These are phyloP conservation scores for Triangularia verruculosa DNA, from an alignment of 2,329 filamentous ascomycete species.

Conservation along the genomic window DNA sequence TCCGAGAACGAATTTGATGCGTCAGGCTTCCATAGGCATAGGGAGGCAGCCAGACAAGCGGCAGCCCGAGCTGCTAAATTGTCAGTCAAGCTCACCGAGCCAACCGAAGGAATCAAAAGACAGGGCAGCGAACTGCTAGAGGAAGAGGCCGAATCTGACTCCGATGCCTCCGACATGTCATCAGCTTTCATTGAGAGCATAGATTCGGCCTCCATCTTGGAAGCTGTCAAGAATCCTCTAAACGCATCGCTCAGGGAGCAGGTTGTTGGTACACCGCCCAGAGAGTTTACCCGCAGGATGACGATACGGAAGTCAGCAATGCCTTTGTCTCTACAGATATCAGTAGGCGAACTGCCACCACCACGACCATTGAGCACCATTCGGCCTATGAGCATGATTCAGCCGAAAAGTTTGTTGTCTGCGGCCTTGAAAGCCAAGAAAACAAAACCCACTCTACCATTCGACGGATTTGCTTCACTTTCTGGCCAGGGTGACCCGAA, in stretches of 20 bases:
- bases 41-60: slow-evolving; percentile 57
- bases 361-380: slow-evolving; percentile 65
- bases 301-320: slow-evolving; percentile 62
- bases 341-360: slow-evolving; percentile 64
- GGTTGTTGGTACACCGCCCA: slow-evolving; percentile 62
- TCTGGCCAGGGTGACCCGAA: slow-evolving; percentile 76
- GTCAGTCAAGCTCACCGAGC: slow-evolving; percentile 50
- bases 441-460: slow-evolving; percentile 65
- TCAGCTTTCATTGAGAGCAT: slow-evolving; percentile 65
- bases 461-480: slow-evolving; percentile 72
- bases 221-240: slow-evolving; percentile 58
- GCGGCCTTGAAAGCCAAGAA: slow-evolving; percentile 71
- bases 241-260: slow-evolving; percentile 54
- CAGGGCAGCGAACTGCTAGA: slow-evolving; percentile 51
- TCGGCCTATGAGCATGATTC: slow-evolving; percentile 62
- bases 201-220: slow-evolving; percentile 69
- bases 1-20: slow-evolving; percentile 77
- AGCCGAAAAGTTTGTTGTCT: slow-evolving; percentile 68
- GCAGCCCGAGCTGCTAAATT: slow-evolving; percentile 53
- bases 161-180: slow-evolving; percentile 60
- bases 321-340: slow-evolving; percentile 51
- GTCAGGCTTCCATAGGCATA: slow-evolving; percentile 60
- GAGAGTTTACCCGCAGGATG: slow-evolving; percentile 58
- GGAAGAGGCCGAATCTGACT: slow-evolving; percentile 54
- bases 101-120: slow-evolving; percentile 41